phyloP scores from a whole-genome alignment of 73 alveolate genomes.

The Tetrahymena malaccensis region DNA sequence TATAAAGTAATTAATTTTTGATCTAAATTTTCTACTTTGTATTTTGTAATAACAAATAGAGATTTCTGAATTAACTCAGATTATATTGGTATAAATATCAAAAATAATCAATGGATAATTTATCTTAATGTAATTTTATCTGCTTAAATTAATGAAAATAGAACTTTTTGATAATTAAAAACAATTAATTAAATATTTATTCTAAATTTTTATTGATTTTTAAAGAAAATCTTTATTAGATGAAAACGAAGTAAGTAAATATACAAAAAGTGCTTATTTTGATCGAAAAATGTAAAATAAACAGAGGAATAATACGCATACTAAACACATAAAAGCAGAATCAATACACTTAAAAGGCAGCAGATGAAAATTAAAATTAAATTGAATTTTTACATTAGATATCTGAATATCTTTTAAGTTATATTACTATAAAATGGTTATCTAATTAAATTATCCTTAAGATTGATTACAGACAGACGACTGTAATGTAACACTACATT shows the following conservation, averaged over 20 bases:
- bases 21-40: not conserved
- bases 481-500: not conserved
- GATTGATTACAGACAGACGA: not conserved
- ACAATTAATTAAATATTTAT: not conserved
- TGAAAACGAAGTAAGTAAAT: not conserved
- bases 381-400: not conserved
- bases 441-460: not conserved
- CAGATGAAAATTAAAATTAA: not conserved
- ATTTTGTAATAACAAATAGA: not conserved
- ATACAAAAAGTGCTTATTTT: not conserved
- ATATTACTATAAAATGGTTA: not conserved
- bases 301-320: not conserved
- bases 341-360: not conserved
- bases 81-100: not conserved
- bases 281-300: not conserved
- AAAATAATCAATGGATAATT: not conserved
- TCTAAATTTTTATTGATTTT: not conserved
- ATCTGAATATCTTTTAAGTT: not conserved
- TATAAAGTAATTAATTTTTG: not conserved
- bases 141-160: not conserved
- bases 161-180: not conserved
- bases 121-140: not conserved
- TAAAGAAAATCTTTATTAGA: not conserved
- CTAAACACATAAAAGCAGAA: not conserved
- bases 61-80: not conserved